These are phyloP conservation scores for Nicotiana tabacum DNA, from an alignment of 257 asterid species.

Conservation along the genomic window DNA sequence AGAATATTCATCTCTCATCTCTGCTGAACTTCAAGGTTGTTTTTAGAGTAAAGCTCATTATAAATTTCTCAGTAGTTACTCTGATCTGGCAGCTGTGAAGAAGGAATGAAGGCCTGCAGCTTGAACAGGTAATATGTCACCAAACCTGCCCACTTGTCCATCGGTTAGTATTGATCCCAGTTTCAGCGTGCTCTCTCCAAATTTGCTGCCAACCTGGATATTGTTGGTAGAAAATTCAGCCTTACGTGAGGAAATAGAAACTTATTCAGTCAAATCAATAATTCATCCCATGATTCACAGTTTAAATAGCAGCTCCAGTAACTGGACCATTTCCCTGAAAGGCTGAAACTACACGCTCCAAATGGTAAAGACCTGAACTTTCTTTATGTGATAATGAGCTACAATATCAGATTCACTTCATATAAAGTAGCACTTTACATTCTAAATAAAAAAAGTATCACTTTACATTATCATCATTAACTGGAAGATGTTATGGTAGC, in stretches of 20 bases:
- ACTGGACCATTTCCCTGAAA: neutral
- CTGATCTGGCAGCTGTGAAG: constrained; percentile 72
- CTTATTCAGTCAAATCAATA: neutral
- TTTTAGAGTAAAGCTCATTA: neutral
- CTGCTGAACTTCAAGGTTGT: neutral
- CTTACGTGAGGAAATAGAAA: neutral
- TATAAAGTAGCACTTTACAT: neutral
- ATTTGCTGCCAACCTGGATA: constrained; percentile 91
- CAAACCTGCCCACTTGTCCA: constrained; percentile 97
- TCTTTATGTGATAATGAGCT: neutral
- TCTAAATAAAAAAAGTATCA: neutral
- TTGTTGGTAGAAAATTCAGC: neutral
- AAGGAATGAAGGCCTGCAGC: constrained; percentile 98
- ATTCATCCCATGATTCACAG: neutral
- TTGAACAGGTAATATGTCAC: constrained; percentile 94
- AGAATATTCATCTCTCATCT: neutral
- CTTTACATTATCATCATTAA: neutral
- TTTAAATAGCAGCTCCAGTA: neutral
- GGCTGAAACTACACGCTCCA: neutral
- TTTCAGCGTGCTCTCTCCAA: constrained; percentile 92
- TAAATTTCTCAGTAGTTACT: constrained; percentile 9
- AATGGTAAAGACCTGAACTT: neutral
- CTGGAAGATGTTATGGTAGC: neutral
- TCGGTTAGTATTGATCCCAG: constrained; percentile 90
- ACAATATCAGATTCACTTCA: neutral